Conservation (phyloP, 768 basidiomycete genomes). For the Mrakia hoshinonis region DNA sequence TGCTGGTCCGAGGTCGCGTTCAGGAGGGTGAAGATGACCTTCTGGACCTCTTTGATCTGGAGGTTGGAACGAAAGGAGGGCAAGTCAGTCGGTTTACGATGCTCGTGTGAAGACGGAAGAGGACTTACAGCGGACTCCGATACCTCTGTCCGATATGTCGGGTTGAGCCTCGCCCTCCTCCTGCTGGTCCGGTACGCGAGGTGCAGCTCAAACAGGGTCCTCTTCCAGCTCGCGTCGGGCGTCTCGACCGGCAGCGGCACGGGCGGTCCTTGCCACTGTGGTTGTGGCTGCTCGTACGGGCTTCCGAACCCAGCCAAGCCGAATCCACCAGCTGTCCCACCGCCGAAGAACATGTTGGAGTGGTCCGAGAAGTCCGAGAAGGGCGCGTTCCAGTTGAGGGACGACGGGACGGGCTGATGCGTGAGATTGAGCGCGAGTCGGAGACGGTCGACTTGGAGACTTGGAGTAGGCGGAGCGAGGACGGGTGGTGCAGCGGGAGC, state of each 20-base stretch:
- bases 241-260: background rate
- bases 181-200: background rate
- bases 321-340: background rate
- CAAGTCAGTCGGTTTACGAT: background rate
- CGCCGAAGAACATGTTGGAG: background rate
- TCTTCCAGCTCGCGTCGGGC: background rate
- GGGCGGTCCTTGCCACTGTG: background rate
- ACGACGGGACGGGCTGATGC: constrained; percentile 3
- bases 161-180: background rate
- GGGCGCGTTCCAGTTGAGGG: background rate
- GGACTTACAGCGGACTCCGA: background rate
- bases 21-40: background rate
- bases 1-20: background rate
- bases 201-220: background rate
- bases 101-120: background rate
- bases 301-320: background rate
- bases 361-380: background rate
- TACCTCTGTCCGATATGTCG: background rate
- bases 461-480: background rate
- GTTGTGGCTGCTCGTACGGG: background rate
- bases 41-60: constrained; percentile 4
- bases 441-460: background rate
- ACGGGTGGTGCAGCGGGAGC: background rate
- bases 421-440: constrained; percentile 2
- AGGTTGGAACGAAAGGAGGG: background rate